Percentiles rank a stretch among this genome's conserved stretches.
Conservation (phyloP, 495 filamentous ascomycete genomes). For the Bryoglossum gracile region DNA sequence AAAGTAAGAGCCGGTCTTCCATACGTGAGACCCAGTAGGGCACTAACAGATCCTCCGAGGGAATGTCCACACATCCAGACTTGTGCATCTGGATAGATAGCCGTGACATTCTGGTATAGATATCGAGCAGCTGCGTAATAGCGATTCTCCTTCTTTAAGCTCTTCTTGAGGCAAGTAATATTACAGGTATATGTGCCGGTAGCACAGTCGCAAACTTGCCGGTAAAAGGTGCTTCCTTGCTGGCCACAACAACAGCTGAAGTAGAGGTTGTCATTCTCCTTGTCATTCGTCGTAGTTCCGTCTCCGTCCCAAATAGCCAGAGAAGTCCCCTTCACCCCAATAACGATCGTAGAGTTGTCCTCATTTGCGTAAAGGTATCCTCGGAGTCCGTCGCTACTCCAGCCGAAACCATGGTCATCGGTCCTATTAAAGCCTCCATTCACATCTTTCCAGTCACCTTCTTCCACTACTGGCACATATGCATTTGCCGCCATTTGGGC, state of each 20-base stretch:
- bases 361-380: conserved; percentile 90
- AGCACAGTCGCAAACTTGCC: conserved; percentile 86
- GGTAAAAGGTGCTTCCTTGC: conserved; percentile 79
- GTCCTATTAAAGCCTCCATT: conserved; percentile 75
- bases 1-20: conserved; percentile 84
- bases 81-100: conserved; percentile 75
- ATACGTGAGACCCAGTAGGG: conserved; percentile 82
- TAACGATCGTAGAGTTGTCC: conserved; percentile 77
- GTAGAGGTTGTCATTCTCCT: conserved; percentile 93
- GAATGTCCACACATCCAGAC: conserved; percentile 65
- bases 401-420: conserved; percentile 83
- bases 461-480: conserved; percentile 65
- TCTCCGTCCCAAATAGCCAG: conserved; percentile 89
- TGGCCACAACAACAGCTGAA: conserved; percentile 97
- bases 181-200: conserved; percentile 81
- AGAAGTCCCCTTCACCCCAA: conserved; percentile 88
- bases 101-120: conserved; percentile 86
- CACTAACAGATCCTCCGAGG: conserved; percentile 78
- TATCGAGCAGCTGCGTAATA: conserved; percentile 85
- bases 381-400: conserved; percentile 80
- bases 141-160: conserved; percentile 70
- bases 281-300: conserved; percentile 94
- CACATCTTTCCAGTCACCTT: conserved; percentile 78
- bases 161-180: conserved; percentile 72
- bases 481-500: conserved; percentile 84